Percentiles rank a stretch among this genome's conserved stretches.
Conservation (phyloP, 78 protist genomes). For the Dictyostelium brefeldianum region DNA sequence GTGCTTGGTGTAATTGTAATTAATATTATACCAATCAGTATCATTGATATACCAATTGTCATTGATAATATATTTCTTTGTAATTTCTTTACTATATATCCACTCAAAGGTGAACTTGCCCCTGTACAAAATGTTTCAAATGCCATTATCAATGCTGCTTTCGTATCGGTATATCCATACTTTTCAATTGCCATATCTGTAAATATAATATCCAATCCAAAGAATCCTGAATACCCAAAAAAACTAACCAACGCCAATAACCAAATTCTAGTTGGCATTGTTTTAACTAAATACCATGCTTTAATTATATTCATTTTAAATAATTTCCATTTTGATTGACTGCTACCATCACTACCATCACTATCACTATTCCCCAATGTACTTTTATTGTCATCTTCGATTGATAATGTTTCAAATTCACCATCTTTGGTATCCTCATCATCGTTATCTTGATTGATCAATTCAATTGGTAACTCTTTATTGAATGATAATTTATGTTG, state of each 20-base stretch:
- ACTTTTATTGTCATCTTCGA: neutral
- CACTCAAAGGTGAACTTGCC: constrained; percentile 9
- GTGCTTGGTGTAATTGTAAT: neutral
- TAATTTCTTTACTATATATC: neutral
- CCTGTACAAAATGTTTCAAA: constrained; percentile 31
- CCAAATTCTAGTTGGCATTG: constrained; percentile 52
- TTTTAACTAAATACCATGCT: neutral
- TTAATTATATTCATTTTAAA: constrained; percentile 7
- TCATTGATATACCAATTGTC: constrained; percentile 17
- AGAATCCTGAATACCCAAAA: constrained; percentile 61
- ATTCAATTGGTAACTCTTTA: neutral
- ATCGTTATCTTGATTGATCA: neutral
- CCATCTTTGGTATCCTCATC: neutral
- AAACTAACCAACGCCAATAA: neutral
- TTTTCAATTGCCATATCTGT: constrained; percentile 68
- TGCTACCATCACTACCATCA: neutral
- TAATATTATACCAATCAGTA: constrained; percentile 31
- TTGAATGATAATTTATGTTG: neutral
- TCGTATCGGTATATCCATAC: constrained; percentile 34
- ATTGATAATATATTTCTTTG: constrained; percentile 11
- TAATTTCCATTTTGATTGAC: neutral
- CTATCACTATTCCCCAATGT: neutral
- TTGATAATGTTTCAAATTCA: neutral
- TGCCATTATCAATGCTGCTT: constrained; percentile 54
- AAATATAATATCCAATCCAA: constrained; percentile 64